phyloP scores from a whole-genome alignment of 768 basidiomycete species.

The Holtermanniella nyarrowii region DNA sequence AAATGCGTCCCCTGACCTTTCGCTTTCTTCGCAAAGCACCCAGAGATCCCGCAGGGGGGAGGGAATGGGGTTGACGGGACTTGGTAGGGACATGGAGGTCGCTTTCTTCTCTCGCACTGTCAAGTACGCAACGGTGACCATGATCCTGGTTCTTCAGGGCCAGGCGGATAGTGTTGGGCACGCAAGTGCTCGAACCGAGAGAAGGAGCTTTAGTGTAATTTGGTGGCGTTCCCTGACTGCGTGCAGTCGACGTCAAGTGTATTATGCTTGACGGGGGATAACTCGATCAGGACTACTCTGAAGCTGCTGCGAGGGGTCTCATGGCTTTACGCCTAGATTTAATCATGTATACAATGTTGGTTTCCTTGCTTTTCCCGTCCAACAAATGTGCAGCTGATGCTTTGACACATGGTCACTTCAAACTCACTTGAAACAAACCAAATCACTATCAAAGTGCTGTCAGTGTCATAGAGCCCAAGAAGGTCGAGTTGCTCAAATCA shows the following conservation, averaged over 20 bases:
- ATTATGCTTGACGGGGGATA: constrained; percentile 19
- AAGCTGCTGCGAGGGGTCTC: constrained; percentile 27
- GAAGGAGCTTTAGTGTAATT: constrained; percentile 42
- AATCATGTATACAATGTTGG: constrained; percentile 2
- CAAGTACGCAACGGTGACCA: not conserved
- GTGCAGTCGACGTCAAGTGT: constrained; percentile 1
- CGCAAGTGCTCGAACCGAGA: constrained; percentile 16
- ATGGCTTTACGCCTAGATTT: constrained; percentile 41
- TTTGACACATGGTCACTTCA: too few relatives aligned
- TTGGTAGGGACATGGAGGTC: constrained; percentile 41
- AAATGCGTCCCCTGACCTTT: constrained; percentile 33
- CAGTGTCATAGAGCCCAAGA: too few relatives aligned
- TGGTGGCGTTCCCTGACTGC: constrained; percentile 33
- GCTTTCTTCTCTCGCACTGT: constrained; percentile 14
- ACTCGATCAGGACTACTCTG: constrained; percentile 44
- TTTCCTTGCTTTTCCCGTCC: too few relatives aligned
- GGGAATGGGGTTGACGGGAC: constrained; percentile 22
- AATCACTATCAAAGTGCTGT: too few relatives aligned
- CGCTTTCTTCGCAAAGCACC: constrained; percentile 3
- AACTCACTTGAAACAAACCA: too few relatives aligned
- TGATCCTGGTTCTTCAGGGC: too few relatives aligned
- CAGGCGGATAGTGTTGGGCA: too few relatives aligned
- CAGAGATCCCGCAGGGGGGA: constrained; percentile 23
- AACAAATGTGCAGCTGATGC: too few relatives aligned
- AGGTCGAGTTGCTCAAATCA: too few relatives aligned